Evolutionary conservation across 495 filamentous ascomycete genomes (phyloP).

Genomic region (Copromyces sp.): DNA sequence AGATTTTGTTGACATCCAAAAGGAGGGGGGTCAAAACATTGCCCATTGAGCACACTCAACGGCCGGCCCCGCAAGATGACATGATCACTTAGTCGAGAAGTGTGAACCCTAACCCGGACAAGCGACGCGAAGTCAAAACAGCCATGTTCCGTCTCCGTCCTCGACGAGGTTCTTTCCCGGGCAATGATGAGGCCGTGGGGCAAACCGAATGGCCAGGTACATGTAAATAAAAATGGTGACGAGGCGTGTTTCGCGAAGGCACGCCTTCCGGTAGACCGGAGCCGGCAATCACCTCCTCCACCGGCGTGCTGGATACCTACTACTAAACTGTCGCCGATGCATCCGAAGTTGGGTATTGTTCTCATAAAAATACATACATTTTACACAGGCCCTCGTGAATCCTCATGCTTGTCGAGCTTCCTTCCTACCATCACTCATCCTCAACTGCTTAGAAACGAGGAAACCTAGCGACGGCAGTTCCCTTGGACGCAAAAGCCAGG

Average conservation of each 20-base stretch:
- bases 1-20: neutral
- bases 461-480: neutral
- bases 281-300: neutral
- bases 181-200: neutral
- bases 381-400: neutral
- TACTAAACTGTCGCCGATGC: neutral
- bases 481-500: slow-evolving; percentile 13
- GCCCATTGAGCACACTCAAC: neutral
- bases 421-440: neutral
- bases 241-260: neutral
- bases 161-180: neutral
- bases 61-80: neutral
- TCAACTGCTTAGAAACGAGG: neutral
- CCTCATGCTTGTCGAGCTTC: neutral
- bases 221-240: too few relatives aligned
- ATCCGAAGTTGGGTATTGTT: neutral
- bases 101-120: neutral
- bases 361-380: neutral
- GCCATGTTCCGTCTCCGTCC: neutral
- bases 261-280: neutral
- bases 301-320: neutral
- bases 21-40: neutral
- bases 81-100: neutral
- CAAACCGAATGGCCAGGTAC: neutral
- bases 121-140: neutral